Evolutionary conservation across 2,329 filamentous ascomycete genomes (phyloP), one percentile per base, ranked within the genome.

Genomic region (Venturia nashicola): DNA sequence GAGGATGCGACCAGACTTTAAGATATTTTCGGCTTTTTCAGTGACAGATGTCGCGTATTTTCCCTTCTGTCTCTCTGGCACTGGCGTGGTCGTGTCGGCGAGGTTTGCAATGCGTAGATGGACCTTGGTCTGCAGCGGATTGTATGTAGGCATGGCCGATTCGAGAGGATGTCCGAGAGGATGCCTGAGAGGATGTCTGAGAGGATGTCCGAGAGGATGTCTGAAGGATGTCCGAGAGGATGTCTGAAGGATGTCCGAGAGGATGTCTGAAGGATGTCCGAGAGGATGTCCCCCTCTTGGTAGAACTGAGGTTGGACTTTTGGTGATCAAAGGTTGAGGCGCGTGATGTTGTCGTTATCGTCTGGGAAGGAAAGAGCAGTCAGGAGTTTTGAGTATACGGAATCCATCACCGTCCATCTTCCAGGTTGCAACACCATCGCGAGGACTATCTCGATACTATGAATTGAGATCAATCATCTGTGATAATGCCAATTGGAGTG

Each of bases 401-500:
- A 32, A 57, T 36, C 48, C 48, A 55, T 34, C 48, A 18, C 12
- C 23, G 44, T n/a, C n/a, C 3, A 23, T 23, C 7, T 27, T n/a
- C n/a, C n/a, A n/a, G n/a, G n/a, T 48, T 12, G 46, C 12, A 51
- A 51, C 46, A 51, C 20, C 20, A 51, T 51, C 20, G 46, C 46
- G 46, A 16, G 46, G 20, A 27, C 12, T 27, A 27, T 27, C 20
- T 27, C 11, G 20, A 27, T 23, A 23, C n/a, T 48, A 1, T n/a
- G 5, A 5, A 6, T 20, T 5, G 16, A 6, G 14, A n/a, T 59
- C 61, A 63, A 63, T 55, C 51, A 57, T 80, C 77, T 1, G 78
- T 79, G 34, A 78, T 75, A 59, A 80, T 77, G 2, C 78, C 78
- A 68, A 80, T 79, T 51, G 74, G 73, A 3, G 74, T 72, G 14